Conservation (phyloP, 78 protist species). For the Fonticula alba region DNA sequence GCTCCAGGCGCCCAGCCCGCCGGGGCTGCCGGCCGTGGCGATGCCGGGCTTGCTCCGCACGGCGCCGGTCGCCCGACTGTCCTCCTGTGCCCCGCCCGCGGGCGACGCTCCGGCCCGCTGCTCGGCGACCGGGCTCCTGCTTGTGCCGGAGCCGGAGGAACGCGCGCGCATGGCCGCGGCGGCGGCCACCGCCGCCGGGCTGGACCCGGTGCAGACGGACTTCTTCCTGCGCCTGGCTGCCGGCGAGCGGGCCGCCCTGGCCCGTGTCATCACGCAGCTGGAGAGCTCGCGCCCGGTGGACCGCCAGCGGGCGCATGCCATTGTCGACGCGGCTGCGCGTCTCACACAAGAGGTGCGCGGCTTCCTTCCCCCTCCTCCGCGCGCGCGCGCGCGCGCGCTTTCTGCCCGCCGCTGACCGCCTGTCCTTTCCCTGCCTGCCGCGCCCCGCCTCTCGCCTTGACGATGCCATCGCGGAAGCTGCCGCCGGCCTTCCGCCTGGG, state of each 20-base stretch:
- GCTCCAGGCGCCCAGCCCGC: no score
- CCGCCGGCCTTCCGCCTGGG: constrained; percentile 77
- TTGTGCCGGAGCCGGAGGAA: not conserved
- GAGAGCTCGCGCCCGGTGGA: not conserved
- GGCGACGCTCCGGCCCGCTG: no score
- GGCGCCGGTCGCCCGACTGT: no score
- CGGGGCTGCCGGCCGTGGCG: no score
- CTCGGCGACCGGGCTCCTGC: not conserved
- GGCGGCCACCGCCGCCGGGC: not conserved
- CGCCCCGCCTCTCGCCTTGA: not conserved
- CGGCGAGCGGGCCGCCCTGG: not conserved
- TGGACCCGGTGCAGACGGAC: not conserved
- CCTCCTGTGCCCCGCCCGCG: no score
- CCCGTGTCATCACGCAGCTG: constrained; percentile 8
- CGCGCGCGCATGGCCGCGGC: not conserved
- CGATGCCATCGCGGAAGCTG: no score
- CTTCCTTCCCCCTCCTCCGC: not conserved
- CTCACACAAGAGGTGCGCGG: no score
- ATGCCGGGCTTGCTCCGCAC: no score
- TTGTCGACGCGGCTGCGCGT: no score
- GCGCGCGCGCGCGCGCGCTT: not conserved
- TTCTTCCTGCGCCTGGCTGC: not conserved
- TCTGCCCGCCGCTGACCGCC: not conserved
- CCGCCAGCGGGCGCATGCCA: not conserved
- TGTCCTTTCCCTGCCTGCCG: not conserved